These are phyloP conservation scores for Cerioporus squamosus DNA, from an alignment of 1,284 basidiomycete species.

Conservation along the genomic window DNA sequence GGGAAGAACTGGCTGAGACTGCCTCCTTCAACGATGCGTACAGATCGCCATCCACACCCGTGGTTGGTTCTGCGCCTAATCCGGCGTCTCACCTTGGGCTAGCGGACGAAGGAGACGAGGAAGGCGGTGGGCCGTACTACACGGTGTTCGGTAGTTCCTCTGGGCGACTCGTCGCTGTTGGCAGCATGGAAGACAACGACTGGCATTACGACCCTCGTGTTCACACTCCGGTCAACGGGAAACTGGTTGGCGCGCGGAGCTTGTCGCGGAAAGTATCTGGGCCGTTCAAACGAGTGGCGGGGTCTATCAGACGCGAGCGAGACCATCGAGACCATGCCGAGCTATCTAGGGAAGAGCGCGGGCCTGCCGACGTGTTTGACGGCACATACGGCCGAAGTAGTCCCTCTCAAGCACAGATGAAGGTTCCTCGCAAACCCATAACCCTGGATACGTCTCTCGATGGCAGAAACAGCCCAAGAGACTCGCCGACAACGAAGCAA, in stretches of 20 bases:
- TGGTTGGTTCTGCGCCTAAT: neutral
- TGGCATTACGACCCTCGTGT: constrained; percentile 25
- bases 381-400: constrained; percentile 35
- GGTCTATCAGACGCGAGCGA: constrained; percentile 22
- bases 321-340: constrained; percentile 16
- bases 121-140: constrained; percentile 47
- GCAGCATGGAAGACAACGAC: constrained; percentile 43
- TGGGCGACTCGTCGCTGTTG: constrained; percentile 49
- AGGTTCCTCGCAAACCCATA: constrained; percentile 6
- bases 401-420: constrained; percentile 3
- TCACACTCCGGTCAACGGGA: constrained; percentile 4
- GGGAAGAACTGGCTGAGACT: constrained; percentile 33
- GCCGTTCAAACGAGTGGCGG: constrained; percentile 42
- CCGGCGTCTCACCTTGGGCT: neutral
- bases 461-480: constrained; percentile 9
- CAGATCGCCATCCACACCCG: neutral
- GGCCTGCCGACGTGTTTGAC: constrained; percentile 26
- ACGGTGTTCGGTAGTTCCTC: constrained; percentile 55
- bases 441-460: constrained; percentile 20
- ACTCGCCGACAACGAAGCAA: constrained; percentile 10
- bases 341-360: constrained; percentile 13
- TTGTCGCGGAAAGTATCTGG: constrained; percentile 55
- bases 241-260: constrained; percentile 28
- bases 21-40: constrained; percentile 30
- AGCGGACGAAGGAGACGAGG: constrained; percentile 23